These are phyloP conservation scores for Penicillium sp. DNA, from an alignment of 2,329 filamentous ascomycete species.

Conservation along the genomic window DNA sequence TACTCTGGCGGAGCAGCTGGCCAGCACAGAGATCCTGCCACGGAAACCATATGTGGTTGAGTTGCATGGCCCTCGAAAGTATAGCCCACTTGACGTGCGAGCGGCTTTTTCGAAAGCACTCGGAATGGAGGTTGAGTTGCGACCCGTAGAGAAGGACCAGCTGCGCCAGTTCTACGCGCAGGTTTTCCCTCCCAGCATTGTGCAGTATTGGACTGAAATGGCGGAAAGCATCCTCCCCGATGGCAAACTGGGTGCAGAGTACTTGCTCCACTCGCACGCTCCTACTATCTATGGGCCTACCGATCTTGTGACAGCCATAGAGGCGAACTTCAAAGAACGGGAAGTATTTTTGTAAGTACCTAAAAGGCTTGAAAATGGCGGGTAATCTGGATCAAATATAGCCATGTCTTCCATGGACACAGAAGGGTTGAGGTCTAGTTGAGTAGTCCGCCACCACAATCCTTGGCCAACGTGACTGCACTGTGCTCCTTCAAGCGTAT, in stretches of 20 bases:
- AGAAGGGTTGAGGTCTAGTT: background rate
- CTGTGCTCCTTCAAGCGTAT: background rate
- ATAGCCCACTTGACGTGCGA: constrained; percentile 14
- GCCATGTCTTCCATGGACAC: background rate
- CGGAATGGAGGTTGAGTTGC: constrained; percentile 14
- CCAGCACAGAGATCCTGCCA: background rate
- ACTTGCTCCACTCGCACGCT: background rate
- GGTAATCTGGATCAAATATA: background rate
- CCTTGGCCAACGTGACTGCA: background rate
- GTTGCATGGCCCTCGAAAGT: constrained; percentile 15
- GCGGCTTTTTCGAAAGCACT: constrained; percentile 6
- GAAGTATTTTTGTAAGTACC: no score
- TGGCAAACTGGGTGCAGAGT: constrained; percentile 8
- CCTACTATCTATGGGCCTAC: constrained; percentile 1
- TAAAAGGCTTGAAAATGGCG: no score
- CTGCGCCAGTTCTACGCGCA: constrained; percentile 9
- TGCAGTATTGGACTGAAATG: constrained; percentile 17
- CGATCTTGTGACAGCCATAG: background rate
- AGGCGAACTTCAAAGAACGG: background rate
- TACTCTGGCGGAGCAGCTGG: constrained; percentile 5
- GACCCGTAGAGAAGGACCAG: constrained; percentile 9
- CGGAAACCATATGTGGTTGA: constrained; percentile 14
- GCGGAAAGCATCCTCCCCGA: constrained; percentile 17
- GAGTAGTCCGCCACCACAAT: background rate
- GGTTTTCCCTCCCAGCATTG: constrained; percentile 8